phyloP scores from a whole-genome alignment of 2,329 filamentous ascomycete species.

The Colletotrichum nymphaeae region DNA sequence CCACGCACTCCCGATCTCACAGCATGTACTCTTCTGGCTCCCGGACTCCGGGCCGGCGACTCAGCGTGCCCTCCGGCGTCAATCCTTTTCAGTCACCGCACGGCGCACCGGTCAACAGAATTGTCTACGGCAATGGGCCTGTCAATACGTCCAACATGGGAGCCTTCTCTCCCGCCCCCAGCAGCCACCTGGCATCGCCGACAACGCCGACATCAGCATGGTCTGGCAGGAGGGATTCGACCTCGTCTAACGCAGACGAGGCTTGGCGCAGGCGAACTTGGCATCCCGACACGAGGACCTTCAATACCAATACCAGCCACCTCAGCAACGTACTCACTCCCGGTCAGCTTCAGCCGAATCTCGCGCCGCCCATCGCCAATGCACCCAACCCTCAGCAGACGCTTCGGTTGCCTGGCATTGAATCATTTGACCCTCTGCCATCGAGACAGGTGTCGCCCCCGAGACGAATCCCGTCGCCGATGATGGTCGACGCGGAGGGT shows the following conservation, averaged over 20 bases:
- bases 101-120: slow-evolving; percentile 64
- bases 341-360: slow-evolving; percentile 67
- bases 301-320: slow-evolving; percentile 72
- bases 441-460: slow-evolving; percentile 71
- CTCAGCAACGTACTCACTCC: slow-evolving; percentile 81
- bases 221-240: slow-evolving; percentile 72
- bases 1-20: slow-evolving; percentile 75
- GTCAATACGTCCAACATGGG: slow-evolving; percentile 65
- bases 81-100: slow-evolving; percentile 80
- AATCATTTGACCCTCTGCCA: slow-evolving; percentile 86
- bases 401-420: slow-evolving; percentile 86
- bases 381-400: slow-evolving; percentile 65
- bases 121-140: slow-evolving; percentile 64
- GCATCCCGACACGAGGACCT: slow-evolving; percentile 82
- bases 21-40: slow-evolving; percentile 76
- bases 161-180: slow-evolving; percentile 66
- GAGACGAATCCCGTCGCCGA: slow-evolving; percentile 76
- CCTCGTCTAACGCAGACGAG: slow-evolving; percentile 72
- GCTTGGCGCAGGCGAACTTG: slow-evolving; percentile 88
- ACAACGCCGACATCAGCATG: slow-evolving; percentile 72
- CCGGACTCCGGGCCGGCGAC: slow-evolving; percentile 76
- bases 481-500: slow-evolving; percentile 75
- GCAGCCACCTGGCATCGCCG: slow-evolving; percentile 73
- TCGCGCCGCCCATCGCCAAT: slow-evolving; percentile 59
- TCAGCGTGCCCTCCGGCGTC: slow-evolving; percentile 83